Conservation (phyloP, 306 rosid species). For the Astragalus membranaceus region DNA sequence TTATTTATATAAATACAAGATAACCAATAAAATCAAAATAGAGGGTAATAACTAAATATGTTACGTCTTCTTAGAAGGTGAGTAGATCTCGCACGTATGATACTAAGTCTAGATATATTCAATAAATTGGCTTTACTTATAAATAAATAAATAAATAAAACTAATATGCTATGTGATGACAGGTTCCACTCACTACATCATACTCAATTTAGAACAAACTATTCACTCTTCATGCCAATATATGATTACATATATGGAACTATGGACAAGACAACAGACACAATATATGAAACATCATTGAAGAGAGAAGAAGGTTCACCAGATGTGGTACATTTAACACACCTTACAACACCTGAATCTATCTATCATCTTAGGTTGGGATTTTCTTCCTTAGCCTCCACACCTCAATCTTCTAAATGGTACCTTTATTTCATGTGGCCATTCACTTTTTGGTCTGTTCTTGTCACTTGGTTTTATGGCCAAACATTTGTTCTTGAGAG, state of each 20-base stretch:
- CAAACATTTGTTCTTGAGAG: constrained; percentile 52
- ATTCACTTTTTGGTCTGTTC: constrained; percentile 43
- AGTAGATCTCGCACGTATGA: too few species aligned
- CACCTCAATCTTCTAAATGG: constrained; percentile 41
- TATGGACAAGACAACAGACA: constrained; percentile 42
- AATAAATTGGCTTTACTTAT: too few species aligned
- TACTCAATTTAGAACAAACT: constrained; percentile 67
- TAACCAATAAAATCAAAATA: not conserved
- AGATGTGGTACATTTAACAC: constrained; percentile 56
- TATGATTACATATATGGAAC: constrained; percentile 66
- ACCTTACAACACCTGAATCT: constrained; percentile 61
- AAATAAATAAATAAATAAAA: not conserved
- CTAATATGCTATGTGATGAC: not conserved
- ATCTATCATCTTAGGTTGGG: constrained; percentile 56
- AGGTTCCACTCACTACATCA: constrained; percentile 77
- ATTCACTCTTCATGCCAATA: constrained; percentile 68
- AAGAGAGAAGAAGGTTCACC: constrained; percentile 29
- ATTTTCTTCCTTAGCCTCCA: constrained; percentile 52
- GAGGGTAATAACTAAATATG: not conserved
- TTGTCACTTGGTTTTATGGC: constrained; percentile 38
- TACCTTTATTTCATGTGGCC: constrained; percentile 62
- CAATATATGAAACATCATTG: constrained; percentile 36
- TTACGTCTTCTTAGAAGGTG: not conserved
- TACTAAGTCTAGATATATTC: too few species aligned
- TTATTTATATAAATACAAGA: too few species aligned